Evolutionary conservation across 441 rosid genomes (phyloP), one percentile per base, ranked within the genome.

Genomic region (Arabidopsis hybrid): DNA sequence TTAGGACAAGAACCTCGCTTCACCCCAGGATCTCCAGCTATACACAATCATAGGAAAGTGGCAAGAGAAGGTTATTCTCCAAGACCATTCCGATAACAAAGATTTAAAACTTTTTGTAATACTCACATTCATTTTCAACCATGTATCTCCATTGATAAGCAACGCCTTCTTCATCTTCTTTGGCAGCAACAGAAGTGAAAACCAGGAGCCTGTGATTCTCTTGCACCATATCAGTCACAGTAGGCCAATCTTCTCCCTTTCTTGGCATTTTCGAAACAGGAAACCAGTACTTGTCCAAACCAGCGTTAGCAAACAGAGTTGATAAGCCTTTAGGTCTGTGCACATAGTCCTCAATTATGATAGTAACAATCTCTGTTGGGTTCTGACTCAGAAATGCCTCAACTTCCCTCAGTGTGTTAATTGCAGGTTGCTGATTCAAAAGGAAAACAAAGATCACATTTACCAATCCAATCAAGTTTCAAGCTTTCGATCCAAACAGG

Each of bases 11-110:
- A 91, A 71, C 97, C 96, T 78, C 79, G 76, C 75, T 84, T 91
- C 56, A 91, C 84, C 49, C 98, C 97, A 3, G 98, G 98, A 82
- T 94, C 93, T 13, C 98, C 98, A 83, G 98, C 98, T 91, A 87
- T 62, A 71, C 50, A 65, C 38, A 65, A 58, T 29, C 38, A 67
- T 56, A 64, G 0, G 10, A 34, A 39, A 47, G 14, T 21, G 71
- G 53, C 9, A 59, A 21, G 50, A 66, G 35, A 52, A 58, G 42
- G 21, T 67, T 61, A 60, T 32, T 61, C 49, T 65, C 57, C 51
- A 4, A 60, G 51, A 29, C 45, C 55, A 10, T 17, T 14, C 1
- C 6, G 8, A 14, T 5, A 16, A 11, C 5, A 63, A 34, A 47
- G 12, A 26, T 35, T 17, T 8, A 12, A 45, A 52, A 73, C 71